Evolutionary conservation across 306 rosid species (phyloP).

Genomic region (Alnus rubra): DNA sequence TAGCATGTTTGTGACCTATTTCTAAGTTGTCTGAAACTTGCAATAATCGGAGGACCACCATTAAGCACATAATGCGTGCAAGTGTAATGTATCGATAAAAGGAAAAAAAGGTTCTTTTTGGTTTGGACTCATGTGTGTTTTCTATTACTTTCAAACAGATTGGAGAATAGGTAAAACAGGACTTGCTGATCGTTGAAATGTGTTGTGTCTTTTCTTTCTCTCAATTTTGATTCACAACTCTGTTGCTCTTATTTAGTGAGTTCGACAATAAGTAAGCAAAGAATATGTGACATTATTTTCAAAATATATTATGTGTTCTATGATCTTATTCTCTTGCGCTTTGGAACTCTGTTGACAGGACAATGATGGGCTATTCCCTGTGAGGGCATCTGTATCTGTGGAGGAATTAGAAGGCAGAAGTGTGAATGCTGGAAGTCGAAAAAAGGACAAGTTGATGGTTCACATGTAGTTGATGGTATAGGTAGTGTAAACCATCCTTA

Average conservation of each 20-base stretch:
- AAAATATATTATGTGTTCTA: not conserved
- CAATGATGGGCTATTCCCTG: constrained; percentile 13
- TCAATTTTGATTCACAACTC: too few species aligned
- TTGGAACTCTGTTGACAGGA: constrained; percentile 20
- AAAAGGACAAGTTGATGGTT: not conserved
- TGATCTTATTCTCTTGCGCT: not conserved
- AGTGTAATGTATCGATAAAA: too few species aligned
- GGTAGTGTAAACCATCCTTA: too few species aligned
- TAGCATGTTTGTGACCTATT: not conserved
- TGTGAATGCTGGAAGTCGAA: not conserved
- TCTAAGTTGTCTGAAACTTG: not conserved
- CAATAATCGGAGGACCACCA: not conserved
- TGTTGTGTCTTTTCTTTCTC: too few species aligned
- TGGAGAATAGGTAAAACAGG: not conserved
- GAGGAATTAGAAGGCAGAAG: constrained; percentile 16
- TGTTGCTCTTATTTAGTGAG: not conserved
- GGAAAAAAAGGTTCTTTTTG: too few species aligned
- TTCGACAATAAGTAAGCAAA: not conserved
- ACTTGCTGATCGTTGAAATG: too few species aligned
- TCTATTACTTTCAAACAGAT: not conserved
- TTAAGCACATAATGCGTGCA: not conserved
- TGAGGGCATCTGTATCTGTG: constrained; percentile 1
- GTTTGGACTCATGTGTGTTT: not conserved
- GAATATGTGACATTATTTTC: not conserved
- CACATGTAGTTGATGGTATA: not conserved